These are phyloP conservation scores for Auriscalpium vulgare DNA, from an alignment of 768 basidiomycete species.

Conservation along the genomic window DNA sequence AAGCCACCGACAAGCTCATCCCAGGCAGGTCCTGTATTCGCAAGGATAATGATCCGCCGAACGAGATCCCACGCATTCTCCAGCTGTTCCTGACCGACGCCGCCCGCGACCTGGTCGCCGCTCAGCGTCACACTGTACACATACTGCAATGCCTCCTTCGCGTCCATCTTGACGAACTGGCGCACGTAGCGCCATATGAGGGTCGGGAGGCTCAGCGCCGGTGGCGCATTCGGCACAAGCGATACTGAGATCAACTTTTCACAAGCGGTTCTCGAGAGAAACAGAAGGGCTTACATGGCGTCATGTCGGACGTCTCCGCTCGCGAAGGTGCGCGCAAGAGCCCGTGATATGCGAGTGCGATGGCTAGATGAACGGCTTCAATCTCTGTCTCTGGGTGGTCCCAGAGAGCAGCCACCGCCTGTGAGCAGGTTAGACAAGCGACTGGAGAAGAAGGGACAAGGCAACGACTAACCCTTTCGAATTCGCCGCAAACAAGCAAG, in stretches of 20 bases:
- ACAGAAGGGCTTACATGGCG: constrained; percentile 49
- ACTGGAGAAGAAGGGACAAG: neutral
- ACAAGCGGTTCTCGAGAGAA: constrained; percentile 8
- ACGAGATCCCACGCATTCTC: constrained; percentile 76
- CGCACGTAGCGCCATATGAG: constrained; percentile 90
- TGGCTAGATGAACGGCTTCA: constrained; percentile 90
- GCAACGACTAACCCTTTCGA: constrained; percentile 63
- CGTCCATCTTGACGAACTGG: constrained; percentile 87
- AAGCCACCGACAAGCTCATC: constrained; percentile 94
- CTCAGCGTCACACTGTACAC: constrained; percentile 80
- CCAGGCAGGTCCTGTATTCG: constrained; percentile 77
- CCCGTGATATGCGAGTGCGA: constrained; percentile 90
- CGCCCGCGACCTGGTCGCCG: constrained; percentile 53
- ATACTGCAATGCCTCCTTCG: constrained; percentile 91
- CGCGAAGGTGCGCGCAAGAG: constrained; percentile 76
- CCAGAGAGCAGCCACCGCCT: constrained; percentile 90
- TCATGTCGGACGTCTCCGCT: constrained; percentile 79
- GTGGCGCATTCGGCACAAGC: constrained; percentile 55
- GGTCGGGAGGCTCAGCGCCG: constrained; percentile 74
- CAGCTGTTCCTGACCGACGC: constrained; percentile 78
- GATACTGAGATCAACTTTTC: constrained; percentile 41
- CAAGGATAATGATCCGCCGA: constrained; percentile 68
- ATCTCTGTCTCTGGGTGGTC: constrained; percentile 81
- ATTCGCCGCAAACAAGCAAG: constrained; percentile 86
- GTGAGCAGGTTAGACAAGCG: neutral